Evolutionary conservation across 345 rosid genomes (phyloP).

Genomic region (Ceriops zippeliana): DNA sequence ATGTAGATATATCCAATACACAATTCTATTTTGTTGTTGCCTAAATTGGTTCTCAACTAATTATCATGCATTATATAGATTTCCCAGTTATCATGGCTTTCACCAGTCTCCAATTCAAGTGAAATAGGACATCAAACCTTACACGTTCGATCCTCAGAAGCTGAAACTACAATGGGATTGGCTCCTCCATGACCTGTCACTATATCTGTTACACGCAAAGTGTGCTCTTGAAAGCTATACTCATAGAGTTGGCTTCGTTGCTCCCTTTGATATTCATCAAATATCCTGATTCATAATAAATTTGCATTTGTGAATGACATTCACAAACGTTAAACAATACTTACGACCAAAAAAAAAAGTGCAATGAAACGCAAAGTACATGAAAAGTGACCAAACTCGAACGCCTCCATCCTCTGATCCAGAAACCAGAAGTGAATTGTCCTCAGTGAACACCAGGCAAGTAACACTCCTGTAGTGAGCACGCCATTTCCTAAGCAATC

Average conservation of each 20-base stretch:
- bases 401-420: conserved; percentile 80
- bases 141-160: conserved; percentile 83
- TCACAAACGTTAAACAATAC: neutral
- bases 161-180: conserved; percentile 66
- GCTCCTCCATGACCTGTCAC: conserved; percentile 65
- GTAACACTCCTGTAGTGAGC: conserved; percentile 74
- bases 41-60: too few relatives aligned
- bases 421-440: conserved; percentile 68
- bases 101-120: neutral
- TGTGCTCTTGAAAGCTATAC: conserved; percentile 57
- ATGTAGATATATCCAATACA: too few relatives aligned
- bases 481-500: conserved; percentile 73
- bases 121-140: conserved; percentile 44
- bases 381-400: conserved; percentile 77
- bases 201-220: conserved; percentile 55
- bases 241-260: conserved; percentile 52
- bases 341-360: neutral
- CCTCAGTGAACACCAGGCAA: conserved; percentile 70
- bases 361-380: conserved; percentile 28
- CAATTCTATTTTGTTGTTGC: too few relatives aligned
- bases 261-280: conserved; percentile 56
- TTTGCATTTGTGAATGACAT: neutral
- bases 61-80: too few relatives aligned
- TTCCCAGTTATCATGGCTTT: neutral
- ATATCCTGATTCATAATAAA: conserved; percentile 43